A percentile compares a stretch with the other conserved stretches of the same genome.
Conservation (phyloP, 768 basidiomycete genomes). For the Krasilnikovozyma curviuscula region DNA sequence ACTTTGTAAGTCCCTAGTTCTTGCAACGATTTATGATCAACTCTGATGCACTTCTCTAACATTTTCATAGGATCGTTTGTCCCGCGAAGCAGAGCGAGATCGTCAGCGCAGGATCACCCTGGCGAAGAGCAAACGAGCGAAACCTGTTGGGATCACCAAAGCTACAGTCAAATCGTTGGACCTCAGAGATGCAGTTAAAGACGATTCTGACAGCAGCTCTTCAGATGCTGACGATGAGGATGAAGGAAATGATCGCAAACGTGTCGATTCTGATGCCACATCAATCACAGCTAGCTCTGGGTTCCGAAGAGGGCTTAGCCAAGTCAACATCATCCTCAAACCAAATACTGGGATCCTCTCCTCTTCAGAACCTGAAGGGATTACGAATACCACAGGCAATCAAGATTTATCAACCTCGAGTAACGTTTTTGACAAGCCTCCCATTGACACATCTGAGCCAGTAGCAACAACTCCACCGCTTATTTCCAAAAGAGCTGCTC, state of each 20-base stretch:
- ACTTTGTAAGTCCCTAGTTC: slow-evolving; percentile 34
- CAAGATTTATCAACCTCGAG: too few relatives aligned
- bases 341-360: too few relatives aligned
- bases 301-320: slow-evolving; percentile 1
- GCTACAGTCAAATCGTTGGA: slow-evolving; percentile 76
- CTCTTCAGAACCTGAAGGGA: too few relatives aligned
- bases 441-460: too few relatives aligned
- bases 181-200: slow-evolving; percentile 71
- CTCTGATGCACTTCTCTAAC: neutral
- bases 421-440: too few relatives aligned
- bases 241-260: slow-evolving; percentile 2
- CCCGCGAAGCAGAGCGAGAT: slow-evolving; percentile 39
- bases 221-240: slow-evolving; percentile 24
- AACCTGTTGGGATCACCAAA: slow-evolving; percentile 72
- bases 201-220: slow-evolving; percentile 42
- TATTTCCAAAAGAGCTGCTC: too few relatives aligned
- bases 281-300: too few relatives aligned
- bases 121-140: slow-evolving; percentile 64
- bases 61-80: slow-evolving; percentile 40
- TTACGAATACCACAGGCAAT: too few relatives aligned
- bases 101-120: slow-evolving; percentile 47
- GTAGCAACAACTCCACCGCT: too few relatives aligned
- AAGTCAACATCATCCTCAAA: slow-evolving; percentile 15
- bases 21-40: neutral
- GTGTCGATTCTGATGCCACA: too few relatives aligned